These are phyloP conservation scores for Neurospora sp. DNA, from an alignment of 2,329 filamentous ascomycete genomes.

Conservation along the genomic window DNA sequence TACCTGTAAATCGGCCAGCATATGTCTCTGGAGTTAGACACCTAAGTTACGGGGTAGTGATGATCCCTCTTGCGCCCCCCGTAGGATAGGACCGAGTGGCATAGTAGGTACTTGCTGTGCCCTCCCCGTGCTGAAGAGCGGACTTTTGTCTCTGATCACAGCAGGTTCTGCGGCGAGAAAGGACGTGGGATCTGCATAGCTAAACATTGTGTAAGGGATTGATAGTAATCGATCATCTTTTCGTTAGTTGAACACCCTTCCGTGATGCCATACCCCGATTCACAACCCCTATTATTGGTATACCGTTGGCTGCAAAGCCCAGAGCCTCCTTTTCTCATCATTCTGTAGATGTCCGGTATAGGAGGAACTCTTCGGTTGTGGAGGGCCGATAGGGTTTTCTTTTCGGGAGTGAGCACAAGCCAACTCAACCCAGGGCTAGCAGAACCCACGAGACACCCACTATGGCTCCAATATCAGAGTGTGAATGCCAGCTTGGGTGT, in stretches of 20 bases:
- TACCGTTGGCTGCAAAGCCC: not conserved
- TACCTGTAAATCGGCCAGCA: not conserved
- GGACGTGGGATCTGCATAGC: not conserved
- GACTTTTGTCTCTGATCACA: not conserved
- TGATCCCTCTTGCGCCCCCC: not conserved
- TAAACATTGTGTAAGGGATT: not conserved
- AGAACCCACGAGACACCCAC: not conserved
- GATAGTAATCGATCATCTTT: not conserved
- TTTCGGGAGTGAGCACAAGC: not conserved
- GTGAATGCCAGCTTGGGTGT: not conserved
- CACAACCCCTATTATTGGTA: not conserved
- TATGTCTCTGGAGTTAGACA: not conserved
- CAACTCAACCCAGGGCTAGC: not conserved
- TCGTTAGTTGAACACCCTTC: not conserved
- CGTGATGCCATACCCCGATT: not conserved
- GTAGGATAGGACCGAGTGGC: not conserved
- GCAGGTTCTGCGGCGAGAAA: not conserved
- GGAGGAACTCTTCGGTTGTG: conserved; percentile 59
- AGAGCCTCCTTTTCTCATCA: not conserved
- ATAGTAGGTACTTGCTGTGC: not conserved
- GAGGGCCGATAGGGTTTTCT: conserved; percentile 56
- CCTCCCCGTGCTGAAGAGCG: not conserved
- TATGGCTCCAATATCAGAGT: not conserved
- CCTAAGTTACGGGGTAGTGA: not conserved
- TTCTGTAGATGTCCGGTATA: conserved; percentile 43